Evolutionary conservation across 352 stramenopile genomes (phyloP).

Genomic region (Phytophthora vignae): DNA sequence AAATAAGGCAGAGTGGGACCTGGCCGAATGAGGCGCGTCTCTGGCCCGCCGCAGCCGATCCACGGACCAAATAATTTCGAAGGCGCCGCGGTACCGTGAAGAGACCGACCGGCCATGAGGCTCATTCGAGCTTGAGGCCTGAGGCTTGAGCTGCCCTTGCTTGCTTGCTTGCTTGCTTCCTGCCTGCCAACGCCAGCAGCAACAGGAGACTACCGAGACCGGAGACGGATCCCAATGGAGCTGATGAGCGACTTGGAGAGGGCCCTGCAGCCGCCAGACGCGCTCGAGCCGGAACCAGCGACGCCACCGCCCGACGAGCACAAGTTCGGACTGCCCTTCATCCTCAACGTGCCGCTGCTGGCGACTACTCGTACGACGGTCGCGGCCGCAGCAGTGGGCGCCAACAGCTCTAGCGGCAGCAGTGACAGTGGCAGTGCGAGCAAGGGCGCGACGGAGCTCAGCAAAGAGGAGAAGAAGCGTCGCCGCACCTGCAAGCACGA

Average conservation of each 20-base stretch:
- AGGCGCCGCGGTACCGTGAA: not conserved
- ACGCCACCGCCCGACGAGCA: not conserved
- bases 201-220: too few species aligned
- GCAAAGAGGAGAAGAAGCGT: slow-evolving; percentile 1
- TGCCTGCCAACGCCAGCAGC: too few species aligned
- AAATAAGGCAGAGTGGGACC: not conserved
- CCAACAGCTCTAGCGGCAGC: too few species aligned
- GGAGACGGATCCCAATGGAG: too few species aligned
- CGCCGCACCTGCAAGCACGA: slow-evolving; percentile 44
- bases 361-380: too few species aligned
- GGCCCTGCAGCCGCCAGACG: too few species aligned
- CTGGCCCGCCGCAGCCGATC: slow-evolving; percentile 1
- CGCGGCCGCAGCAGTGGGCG: too few species aligned
- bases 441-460: too few species aligned
- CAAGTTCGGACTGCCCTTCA: slow-evolving; percentile 16
- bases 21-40: not conserved
- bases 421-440: too few species aligned
- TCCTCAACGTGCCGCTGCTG: slow-evolving; percentile 6
- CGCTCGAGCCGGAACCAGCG: not conserved
- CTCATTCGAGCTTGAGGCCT: not conserved
- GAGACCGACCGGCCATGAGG: not conserved
- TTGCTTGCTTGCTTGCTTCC: too few species aligned
- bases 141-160: not conserved
- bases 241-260: too few species aligned
- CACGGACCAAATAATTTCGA: slow-evolving; percentile 3